phyloP scores from a whole-genome alignment of 768 basidiomycete genomes.

The Lentinula edodes region DNA sequence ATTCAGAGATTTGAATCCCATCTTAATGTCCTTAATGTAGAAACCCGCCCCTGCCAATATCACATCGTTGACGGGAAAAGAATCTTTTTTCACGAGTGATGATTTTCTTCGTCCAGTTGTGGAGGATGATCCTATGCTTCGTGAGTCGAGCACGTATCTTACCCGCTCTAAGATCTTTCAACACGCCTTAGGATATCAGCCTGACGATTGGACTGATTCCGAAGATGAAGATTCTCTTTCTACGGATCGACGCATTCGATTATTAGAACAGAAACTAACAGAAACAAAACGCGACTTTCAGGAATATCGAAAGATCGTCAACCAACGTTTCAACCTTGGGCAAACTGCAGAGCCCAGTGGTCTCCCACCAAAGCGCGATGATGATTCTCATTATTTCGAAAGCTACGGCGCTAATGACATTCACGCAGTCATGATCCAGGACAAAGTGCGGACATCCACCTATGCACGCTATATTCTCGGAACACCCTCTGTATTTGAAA shows the following conservation, averaged over 20 bases:
- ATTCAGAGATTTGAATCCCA: not conserved
- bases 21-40: slow-evolving; percentile 27
- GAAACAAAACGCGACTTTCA: slow-evolving; percentile 52
- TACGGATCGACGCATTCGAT: slow-evolving; percentile 40
- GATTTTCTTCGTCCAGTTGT: slow-evolving; percentile 77
- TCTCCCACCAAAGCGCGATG: slow-evolving; percentile 49
- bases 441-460: slow-evolving; percentile 88
- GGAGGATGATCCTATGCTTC: slow-evolving; percentile 85
- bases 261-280: slow-evolving; percentile 59
- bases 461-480: slow-evolving; percentile 89
- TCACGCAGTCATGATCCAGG: slow-evolving; percentile 95
- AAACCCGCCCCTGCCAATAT: slow-evolving; percentile 44
- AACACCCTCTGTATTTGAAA: slow-evolving; percentile 75
- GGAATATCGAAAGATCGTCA: slow-evolving; percentile 57
- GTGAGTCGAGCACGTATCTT: slow-evolving; percentile 41
- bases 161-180: not conserved
- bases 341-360: slow-evolving; percentile 34
- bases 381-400: slow-evolving; percentile 92
- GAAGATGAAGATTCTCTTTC: slow-evolving; percentile 45
- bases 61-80: slow-evolving; percentile 44
- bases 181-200: slow-evolving; percentile 46
- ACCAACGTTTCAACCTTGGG: slow-evolving; percentile 45
- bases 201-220: slow-evolving; percentile 72
- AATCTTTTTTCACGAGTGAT: slow-evolving; percentile 67
- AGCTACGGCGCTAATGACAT: slow-evolving; percentile 91